phyloP scores from a whole-genome alignment of 495 filamentous ascomycete genomes.

The Aspergillus conjunctus region DNA sequence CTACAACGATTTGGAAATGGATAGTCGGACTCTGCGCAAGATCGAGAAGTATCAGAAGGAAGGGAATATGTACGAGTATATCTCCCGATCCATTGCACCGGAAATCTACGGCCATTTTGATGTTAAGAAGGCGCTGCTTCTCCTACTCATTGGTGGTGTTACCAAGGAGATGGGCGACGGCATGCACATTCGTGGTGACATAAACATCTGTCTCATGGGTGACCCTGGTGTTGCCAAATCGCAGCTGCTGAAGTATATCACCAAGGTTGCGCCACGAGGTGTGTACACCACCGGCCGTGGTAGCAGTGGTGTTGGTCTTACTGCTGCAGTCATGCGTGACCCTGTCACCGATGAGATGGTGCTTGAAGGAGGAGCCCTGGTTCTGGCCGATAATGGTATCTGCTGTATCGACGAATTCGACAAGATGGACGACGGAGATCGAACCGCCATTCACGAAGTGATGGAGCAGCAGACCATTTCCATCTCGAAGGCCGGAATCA shows the following conservation, averaged over 20 bases:
- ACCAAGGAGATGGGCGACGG: conserved; percentile 97
- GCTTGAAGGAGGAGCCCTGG: conserved; percentile 91
- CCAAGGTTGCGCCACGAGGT: conserved; percentile 94
- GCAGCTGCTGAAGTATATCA: conserved; percentile 95
- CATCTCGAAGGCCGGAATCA: conserved; percentile 98
- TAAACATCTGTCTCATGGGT: conserved; percentile 99
- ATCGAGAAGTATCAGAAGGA: conserved; percentile 79
- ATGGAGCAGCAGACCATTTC: conserved; percentile 99
- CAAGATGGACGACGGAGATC: conserved; percentile 97
- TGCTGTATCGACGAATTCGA: conserved; percentile 99
- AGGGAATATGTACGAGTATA: conserved; percentile 90
- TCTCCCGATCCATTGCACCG: conserved; percentile 93
- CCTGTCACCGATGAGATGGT: conserved; percentile 99
- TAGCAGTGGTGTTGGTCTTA: conserved; percentile 94
- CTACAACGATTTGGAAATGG: conserved; percentile 83
- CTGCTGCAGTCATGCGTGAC: conserved; percentile 97
- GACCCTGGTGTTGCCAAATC: conserved; percentile 99
- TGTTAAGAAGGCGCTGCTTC: conserved; percentile 94
- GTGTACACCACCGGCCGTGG: conserved; percentile 98
- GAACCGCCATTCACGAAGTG: conserved; percentile 98
- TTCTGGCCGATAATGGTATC: conserved; percentile 95
- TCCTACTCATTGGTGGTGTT: conserved; percentile 93
- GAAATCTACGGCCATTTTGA: conserved; percentile 97
- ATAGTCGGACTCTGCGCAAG: conserved; percentile 72
- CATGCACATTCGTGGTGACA: conserved; percentile 97